Evolutionary conservation across 805 yeast species (phyloP), one percentile per base, ranked within the genome.

Genomic region (Candida ficus): DNA sequence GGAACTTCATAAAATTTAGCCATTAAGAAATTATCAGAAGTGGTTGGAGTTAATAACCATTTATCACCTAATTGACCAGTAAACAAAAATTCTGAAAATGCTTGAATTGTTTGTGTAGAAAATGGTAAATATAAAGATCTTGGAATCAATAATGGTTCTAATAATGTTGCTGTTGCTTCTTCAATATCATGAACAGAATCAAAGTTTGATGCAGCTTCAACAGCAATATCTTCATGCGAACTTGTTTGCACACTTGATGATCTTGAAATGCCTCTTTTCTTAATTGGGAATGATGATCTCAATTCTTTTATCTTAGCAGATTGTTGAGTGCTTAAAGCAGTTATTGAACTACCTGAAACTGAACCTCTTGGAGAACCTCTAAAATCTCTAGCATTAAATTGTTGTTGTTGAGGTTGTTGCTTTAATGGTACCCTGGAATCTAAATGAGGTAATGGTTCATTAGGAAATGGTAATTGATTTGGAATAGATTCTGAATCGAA

Each of bases 21-120:
- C 52, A 80, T 68, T 26, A 78, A 57, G 48, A 83, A 64, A 35
- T 79, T 68, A 48, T 83, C 88, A 29, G 83, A 66, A 0, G 83
- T 74, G 0, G 84, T 78, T 0, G 93, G 91, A 2, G 75, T 66
- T 29, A 84, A 60, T n/a, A 70, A 61, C 91, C 91, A 83, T 50
- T 75, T 80, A 39, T 80, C 76, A 20, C 87, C 87, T 18, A 85
- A 75, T 58, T 83, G 89, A 1, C 93, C 95, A 5, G 90, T 84
- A 52, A 80, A 83, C 41, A 85, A 66, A 56, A 78, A 85, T 54
- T 84, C 93, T 21, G 80, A 66, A 47, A 83, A 73, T 3, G 88
- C 88, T 41, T 70, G 70, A 13, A 83, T 75, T 0, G 87, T 74
- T 1, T 64, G 56, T 1, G 81, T 76, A 3, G 78, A 58, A 61